These are phyloP conservation scores for Phanerochaete sordida DNA, from an alignment of 768 basidiomycete genomes.

Conservation along the genomic window DNA sequence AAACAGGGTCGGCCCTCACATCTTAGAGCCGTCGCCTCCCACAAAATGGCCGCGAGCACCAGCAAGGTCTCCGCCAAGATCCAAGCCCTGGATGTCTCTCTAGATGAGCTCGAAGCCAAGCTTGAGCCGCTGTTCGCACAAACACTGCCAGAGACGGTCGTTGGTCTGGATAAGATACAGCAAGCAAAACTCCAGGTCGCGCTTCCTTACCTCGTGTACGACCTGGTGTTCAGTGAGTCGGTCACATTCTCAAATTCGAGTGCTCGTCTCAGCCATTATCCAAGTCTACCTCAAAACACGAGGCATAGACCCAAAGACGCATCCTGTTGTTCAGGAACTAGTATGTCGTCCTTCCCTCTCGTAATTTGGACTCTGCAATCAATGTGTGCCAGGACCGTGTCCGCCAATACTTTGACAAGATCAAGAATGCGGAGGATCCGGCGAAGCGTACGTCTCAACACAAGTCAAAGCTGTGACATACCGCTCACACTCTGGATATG, in stretches of 20 bases:
- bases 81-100: constrained; percentile 46
- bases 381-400: constrained; percentile 58
- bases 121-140: constrained; percentile 67
- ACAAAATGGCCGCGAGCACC: constrained; percentile 33
- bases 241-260: neutral
- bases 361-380: neutral
- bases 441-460: constrained; percentile 42
- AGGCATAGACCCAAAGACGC: constrained; percentile 76
- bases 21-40: too few species aligned
- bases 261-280: neutral
- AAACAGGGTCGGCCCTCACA: too few species aligned
- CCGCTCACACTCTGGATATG: too few species aligned
- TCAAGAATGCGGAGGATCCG: constrained; percentile 69
- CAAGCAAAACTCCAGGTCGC: constrained; percentile 80
- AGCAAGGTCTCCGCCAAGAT: constrained; percentile 39
- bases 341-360: constrained; percentile 31
- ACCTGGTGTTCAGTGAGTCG: constrained; percentile 75
- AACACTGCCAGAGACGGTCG: constrained; percentile 61
- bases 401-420: constrained; percentile 79
- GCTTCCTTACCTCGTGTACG: constrained; percentile 80
- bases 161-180: constrained; percentile 66
- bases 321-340: constrained; percentile 73
- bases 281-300: constrained; percentile 78
- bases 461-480: too few species aligned
- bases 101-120: constrained; percentile 64